phyloP scores from a whole-genome alignment of 306 rosid genomes.

The Trichosanthes cucumerina region DNA sequence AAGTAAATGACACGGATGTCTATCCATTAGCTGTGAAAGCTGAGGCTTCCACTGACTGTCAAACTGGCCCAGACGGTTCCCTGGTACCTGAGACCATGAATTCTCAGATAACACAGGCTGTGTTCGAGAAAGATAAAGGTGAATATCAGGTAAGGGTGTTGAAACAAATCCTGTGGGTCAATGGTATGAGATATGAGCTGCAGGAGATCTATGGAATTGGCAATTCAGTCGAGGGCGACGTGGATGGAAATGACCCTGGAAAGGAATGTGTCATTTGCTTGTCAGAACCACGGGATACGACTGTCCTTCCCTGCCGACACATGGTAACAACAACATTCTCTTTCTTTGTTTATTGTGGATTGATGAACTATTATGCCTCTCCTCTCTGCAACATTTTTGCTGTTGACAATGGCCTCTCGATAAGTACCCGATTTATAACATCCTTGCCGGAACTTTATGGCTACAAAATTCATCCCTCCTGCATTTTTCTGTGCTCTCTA shows the following conservation, averaged over 20 bases:
- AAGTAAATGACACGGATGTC: conserved; percentile 41
- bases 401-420: neutral
- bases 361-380: neutral
- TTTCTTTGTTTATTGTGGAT: neutral
- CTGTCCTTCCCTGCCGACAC: conserved; percentile 97
- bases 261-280: conserved; percentile 98
- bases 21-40: conserved; percentile 87
- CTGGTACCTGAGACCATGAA: conserved; percentile 28
- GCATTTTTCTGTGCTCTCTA: neutral
- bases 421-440: neutral
- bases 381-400: neutral
- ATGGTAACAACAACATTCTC: conserved; percentile 52
- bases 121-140: conserved; percentile 86
- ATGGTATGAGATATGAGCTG: conserved; percentile 72
- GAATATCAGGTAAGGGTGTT: conserved; percentile 63
- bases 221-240: conserved; percentile 71
- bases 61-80: conserved; percentile 49
- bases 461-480: neutral
- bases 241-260: conserved; percentile 81
- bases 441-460: too few relatives aligned
- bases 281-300: conserved; percentile 91
- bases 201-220: conserved; percentile 97
- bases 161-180: conserved; percentile 92
- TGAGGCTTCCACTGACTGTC: conserved; percentile 40
- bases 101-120: conserved; percentile 86